A percentile compares a stretch with the other conserved stretches of the same genome.
phyloP scores from a whole-genome alignment of 106 monocot species.

The Ottelia alismoides region DNA sequence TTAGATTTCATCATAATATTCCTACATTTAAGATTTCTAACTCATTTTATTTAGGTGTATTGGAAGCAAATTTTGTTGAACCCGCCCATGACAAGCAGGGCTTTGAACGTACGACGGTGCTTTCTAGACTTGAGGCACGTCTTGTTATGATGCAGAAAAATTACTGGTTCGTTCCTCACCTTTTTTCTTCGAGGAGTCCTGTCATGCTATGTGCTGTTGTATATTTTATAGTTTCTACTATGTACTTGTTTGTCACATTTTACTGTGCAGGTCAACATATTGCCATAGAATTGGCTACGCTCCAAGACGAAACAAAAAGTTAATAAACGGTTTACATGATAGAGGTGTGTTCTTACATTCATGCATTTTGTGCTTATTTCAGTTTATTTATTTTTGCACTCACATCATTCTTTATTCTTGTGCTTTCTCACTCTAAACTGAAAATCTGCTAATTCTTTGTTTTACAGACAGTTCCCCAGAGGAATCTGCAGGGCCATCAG shows the following conservation, averaged over 20 bases:
- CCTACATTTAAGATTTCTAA: neutral
- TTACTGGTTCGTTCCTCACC: conserved; percentile 49
- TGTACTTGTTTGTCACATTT: neutral
- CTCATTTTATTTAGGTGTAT: conserved; percentile 32
- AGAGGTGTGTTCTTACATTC: too few species aligned
- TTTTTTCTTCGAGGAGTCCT: too few species aligned
- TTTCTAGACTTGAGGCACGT: conserved; percentile 62
- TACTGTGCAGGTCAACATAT: conserved; percentile 31
- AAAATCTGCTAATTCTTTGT: too few species aligned
- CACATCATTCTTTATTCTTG: too few species aligned
- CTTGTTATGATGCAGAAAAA: conserved; percentile 65
- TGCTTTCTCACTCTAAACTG: too few species aligned
- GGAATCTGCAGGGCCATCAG: neutral
- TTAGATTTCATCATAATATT: neutral
- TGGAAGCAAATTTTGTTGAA: conserved; percentile 91
- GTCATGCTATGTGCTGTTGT: too few species aligned
- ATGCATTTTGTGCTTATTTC: too few species aligned
- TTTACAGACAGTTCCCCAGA: neutral
- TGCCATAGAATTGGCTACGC: conserved; percentile 68
- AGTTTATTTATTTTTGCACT: too few species aligned
- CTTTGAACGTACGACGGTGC: conserved; percentile 80
- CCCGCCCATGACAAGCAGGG: conserved; percentile 90
- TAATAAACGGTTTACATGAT: conserved; percentile 3
- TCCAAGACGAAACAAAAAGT: conserved; percentile 26
- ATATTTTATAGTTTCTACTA: too few species aligned